phyloP scores from a whole-genome alignment of 2,329 filamentous ascomycete species.

The Meredithiella fracta region DNA sequence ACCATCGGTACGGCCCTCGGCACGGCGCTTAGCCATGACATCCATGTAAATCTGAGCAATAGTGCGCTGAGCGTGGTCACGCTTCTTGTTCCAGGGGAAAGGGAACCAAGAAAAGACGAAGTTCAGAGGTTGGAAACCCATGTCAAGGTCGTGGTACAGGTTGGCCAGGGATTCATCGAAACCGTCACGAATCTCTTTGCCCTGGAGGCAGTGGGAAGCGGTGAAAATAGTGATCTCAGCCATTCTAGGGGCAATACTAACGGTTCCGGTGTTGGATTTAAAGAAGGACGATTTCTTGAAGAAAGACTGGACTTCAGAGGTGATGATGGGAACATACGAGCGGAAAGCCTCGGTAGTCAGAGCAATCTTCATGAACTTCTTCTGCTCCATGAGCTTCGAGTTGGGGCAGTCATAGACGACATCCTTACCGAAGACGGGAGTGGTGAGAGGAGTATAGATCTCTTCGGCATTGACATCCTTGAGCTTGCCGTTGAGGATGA shows the following conservation, averaged over 20 bases:
- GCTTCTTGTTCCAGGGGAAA: conserved; percentile 71
- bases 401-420: conserved; percentile 88
- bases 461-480: conserved; percentile 84
- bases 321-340: conserved; percentile 63
- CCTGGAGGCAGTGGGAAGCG: conserved; percentile 70
- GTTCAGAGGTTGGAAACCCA: conserved; percentile 79
- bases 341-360: conserved; percentile 60
- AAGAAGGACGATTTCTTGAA: conserved; percentile 50
- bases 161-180: conserved; percentile 69
- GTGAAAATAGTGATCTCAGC: conserved; percentile 83
- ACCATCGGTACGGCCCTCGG: conserved; percentile 31
- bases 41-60: conserved; percentile 71
- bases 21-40: conserved; percentile 58
- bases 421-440: conserved; percentile 61
- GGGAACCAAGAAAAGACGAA: conserved; percentile 82
- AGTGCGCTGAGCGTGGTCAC: conserved; percentile 63
- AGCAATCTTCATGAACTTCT: conserved; percentile 80
- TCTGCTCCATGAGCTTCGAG: conserved; percentile 87
- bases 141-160: conserved; percentile 77
- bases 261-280: conserved; percentile 49
- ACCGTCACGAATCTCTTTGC: conserved; percentile 61
- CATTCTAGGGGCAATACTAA: conserved; percentile 60
- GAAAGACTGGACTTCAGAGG: conserved; percentile 56
- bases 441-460: conserved; percentile 64
- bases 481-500: conserved; percentile 79